These are phyloP conservation scores for Omphalotus guepiniiformis DNA, from an alignment of 768 basidiomycete genomes.

Conservation along the genomic window DNA sequence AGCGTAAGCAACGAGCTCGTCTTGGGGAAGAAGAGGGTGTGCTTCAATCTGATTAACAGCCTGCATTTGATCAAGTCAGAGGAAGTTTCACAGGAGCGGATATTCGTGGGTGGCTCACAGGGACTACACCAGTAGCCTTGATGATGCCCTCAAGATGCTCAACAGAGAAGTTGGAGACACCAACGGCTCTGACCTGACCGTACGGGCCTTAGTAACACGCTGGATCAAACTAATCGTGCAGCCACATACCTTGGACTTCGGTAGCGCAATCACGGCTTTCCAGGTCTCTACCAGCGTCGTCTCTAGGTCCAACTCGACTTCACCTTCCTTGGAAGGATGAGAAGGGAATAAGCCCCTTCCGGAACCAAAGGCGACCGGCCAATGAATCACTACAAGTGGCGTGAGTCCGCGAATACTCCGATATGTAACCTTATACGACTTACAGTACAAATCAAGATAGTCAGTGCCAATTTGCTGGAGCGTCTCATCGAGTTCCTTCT, in stretches of 20 bases:
- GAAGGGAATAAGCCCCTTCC: constrained; percentile 53
- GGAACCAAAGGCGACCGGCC: constrained; percentile 68
- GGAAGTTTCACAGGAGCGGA: neutral
- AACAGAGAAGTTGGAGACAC: constrained; percentile 80
- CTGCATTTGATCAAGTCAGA: constrained; percentile 21
- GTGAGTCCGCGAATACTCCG: neutral
- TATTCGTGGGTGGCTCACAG: constrained; percentile 46
- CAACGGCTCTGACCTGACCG: constrained; percentile 62
- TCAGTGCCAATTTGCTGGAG: constrained; percentile 65
- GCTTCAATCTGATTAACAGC: constrained; percentile 78
- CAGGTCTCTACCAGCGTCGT: constrained; percentile 75
- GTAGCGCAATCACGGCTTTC: constrained; percentile 73
- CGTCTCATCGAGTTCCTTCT: constrained; percentile 73
- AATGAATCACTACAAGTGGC: constrained; percentile 60
- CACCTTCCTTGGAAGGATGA: constrained; percentile 39
- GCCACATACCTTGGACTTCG: constrained; percentile 59
- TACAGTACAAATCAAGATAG: constrained; percentile 81
- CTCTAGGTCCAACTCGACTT: constrained; percentile 51
- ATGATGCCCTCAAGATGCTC: constrained; percentile 63
- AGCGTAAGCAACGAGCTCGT: constrained; percentile 67
- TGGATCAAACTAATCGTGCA: too few relatives aligned
- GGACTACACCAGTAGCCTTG: constrained; percentile 65
- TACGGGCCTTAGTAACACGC: too few relatives aligned
- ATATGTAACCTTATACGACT: constrained; percentile 19
- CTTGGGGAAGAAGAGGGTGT: constrained; percentile 76